Evolutionary conservation across 768 basidiomycete species (phyloP), one percentile per base, ranked within the genome.

Genomic region (Boletus fagicola): DNA sequence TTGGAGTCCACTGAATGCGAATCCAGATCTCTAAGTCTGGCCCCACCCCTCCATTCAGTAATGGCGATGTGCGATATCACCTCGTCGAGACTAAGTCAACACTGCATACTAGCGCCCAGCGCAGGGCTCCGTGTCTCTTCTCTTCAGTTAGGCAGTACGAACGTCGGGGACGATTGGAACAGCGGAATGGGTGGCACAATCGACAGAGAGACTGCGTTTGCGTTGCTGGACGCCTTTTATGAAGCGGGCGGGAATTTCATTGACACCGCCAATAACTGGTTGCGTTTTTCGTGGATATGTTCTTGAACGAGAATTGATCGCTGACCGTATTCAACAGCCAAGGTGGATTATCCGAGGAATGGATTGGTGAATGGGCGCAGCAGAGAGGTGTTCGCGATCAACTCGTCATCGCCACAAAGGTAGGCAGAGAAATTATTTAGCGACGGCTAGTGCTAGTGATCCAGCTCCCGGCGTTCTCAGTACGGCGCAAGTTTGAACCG

Each of bases 351-450:
- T 52, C 51, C n/a, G 51, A 52, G 40, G 51, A 31, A 31, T 16
- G 51, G 51, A 30, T 52, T 43, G 51, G 51, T 15, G 51, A 52
- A 22, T 43, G 51, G 51, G 40, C 40, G 20, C 40, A 52, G 20
- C 28, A 42, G 20, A 30, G 39, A 42, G 0, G 28, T 16, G 28
- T 42, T 31, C 51, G 51, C 20, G 30, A 51, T 30, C 28, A 31
- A 30, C 38, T 51, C 10, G 51, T 51, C 39, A 42, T 51, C 51
- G 51, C 51, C 39, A 51, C 51, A 40, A 51, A 51, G 30, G 51
- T 42, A 4, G 22, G 7, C 12, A 3, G 18, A n/a, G 11, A 30
- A 12, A 46, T 12, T 28, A n/a, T 16, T 46, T 28, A 28, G 10
- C 10, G 28, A 18, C 45, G 3, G 28, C 18, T 12, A 30, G 26